phyloP scores from a whole-genome alignment of 2,329 filamentous ascomycete genomes.

The Chaetomiaceae sp. region DNA sequence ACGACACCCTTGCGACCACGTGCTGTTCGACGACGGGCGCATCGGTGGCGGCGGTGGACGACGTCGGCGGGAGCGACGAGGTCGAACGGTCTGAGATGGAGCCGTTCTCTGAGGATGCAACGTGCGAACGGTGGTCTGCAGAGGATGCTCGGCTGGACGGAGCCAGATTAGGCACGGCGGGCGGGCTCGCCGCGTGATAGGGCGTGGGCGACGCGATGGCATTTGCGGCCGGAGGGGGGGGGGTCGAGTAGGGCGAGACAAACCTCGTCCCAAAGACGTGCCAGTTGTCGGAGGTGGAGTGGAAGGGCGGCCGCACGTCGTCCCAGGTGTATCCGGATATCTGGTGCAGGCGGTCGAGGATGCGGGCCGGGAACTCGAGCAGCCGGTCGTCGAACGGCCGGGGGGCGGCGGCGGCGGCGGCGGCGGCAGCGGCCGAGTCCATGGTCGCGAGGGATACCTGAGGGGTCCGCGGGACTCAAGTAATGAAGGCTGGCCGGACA shows the following conservation, averaged over 20 bases:
- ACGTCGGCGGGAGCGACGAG: conserved; percentile 30
- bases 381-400: conserved; percentile 50
- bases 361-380: conserved; percentile 60
- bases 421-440: conserved; percentile 50
- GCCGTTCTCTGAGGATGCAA: conserved; percentile 38
- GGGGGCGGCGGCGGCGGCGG: conserved; percentile 49
- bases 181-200: conserved; percentile 41
- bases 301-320: conserved; percentile 53
- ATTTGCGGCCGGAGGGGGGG: conserved; percentile 38
- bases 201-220: conserved; percentile 34
- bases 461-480: conserved; percentile 23
- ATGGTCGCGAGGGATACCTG: conserved; percentile 37
- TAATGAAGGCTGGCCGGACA: conserved; percentile 23
- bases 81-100: conserved; percentile 37
- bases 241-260: conserved; percentile 46
- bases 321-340: conserved; percentile 75
- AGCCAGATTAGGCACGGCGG: conserved; percentile 39
- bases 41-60: conserved; percentile 40
- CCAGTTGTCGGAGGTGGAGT: conserved; percentile 84
- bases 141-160: conserved; percentile 39
- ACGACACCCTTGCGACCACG: conserved; percentile 78
- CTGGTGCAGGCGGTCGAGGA: conserved; percentile 69
- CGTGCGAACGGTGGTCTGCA: conserved; percentile 35
- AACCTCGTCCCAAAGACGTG: conserved; percentile 63
- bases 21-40: conserved; percentile 56